Conservation (phyloP, 768 basidiomycete species). For the Boletus patriciae region DNA sequence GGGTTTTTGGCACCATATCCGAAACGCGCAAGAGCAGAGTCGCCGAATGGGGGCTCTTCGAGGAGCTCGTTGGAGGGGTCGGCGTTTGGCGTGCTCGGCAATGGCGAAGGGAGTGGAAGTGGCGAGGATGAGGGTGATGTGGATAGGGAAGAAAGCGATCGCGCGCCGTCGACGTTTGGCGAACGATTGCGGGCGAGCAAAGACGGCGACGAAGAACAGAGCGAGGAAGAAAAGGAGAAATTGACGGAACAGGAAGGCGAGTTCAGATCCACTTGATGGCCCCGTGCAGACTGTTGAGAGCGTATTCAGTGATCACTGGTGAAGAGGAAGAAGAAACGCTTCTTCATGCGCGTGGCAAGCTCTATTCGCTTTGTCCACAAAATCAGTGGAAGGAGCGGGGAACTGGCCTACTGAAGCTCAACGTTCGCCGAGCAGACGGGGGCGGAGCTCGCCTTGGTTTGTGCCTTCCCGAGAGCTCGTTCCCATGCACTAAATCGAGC, state of each 20-base stretch:
- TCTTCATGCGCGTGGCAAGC: conserved; percentile 74
- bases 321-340: conserved; percentile 82
- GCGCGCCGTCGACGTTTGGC: conserved; percentile 50
- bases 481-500: conserved; percentile 10
- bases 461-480: not conserved
- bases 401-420: conserved; percentile 67
- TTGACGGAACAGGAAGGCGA: conserved; percentile 70
- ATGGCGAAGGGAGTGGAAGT: conserved; percentile 37
- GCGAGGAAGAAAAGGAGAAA: conserved; percentile 41
- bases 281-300: not conserved
- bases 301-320: conserved; percentile 60
- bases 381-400: conserved; percentile 79
- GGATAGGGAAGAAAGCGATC: conserved; percentile 33
- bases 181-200: conserved; percentile 64
- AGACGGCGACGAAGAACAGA: conserved; percentile 55
- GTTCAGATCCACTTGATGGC: conserved; percentile 17
- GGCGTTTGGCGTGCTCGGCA: conserved; percentile 34
- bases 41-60: conserved; percentile 45
- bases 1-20: conserved; percentile 41
- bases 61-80: conserved; percentile 42
- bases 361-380: conserved; percentile 58
- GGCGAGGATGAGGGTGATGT: conserved; percentile 47
- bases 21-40: conserved; percentile 56
- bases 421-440: conserved; percentile 63
- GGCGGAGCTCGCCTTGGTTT: conserved; percentile 67